Conservation (phyloP, 2,329 filamentous ascomycete species). For the Curvularia lunata region DNA sequence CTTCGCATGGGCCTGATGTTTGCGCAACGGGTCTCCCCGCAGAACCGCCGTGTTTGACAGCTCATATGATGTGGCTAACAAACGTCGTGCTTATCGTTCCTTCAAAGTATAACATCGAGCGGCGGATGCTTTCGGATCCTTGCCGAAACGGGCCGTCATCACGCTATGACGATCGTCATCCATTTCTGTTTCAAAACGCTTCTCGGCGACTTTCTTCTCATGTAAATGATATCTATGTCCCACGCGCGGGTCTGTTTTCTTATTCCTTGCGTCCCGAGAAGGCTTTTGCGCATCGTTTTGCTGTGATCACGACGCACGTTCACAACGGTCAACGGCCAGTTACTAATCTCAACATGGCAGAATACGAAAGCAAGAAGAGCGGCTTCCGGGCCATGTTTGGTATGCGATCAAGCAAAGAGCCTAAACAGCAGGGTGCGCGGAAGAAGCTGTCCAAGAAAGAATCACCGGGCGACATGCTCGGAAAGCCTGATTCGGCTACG, state of each 20-base stretch:
- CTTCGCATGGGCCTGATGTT: neutral
- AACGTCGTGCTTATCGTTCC: slow-evolving; percentile 4
- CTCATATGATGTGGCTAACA: slow-evolving; percentile 16
- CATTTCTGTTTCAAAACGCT: slow-evolving; percentile 13
- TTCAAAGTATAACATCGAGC: too few species aligned
- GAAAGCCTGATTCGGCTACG: slow-evolving; percentile 17
- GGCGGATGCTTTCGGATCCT: slow-evolving; percentile 23
- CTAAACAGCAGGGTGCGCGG: slow-evolving; percentile 24
- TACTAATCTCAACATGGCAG: slow-evolving; percentile 22
- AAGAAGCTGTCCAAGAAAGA: slow-evolving; percentile 36
- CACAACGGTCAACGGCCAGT: neutral
- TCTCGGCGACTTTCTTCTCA: slow-evolving; percentile 5
- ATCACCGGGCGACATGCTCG: slow-evolving; percentile 20
- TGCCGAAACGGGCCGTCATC: slow-evolving; percentile 21
- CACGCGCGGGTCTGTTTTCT: neutral
- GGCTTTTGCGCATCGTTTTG: neutral
- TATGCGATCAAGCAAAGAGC: slow-evolving; percentile 21
- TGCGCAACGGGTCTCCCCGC: neutral
- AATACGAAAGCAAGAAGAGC: slow-evolving; percentile 28
- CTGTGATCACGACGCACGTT: neutral
- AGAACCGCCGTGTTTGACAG: neutral
- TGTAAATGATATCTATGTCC: slow-evolving; percentile 5
- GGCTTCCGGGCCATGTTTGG: slow-evolving; percentile 33
- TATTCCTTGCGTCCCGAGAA: neutral
- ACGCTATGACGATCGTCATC: slow-evolving; percentile 23